phyloP scores from a whole-genome alignment of 208 protist species.

The Trichomonas vaginalis region DNA sequence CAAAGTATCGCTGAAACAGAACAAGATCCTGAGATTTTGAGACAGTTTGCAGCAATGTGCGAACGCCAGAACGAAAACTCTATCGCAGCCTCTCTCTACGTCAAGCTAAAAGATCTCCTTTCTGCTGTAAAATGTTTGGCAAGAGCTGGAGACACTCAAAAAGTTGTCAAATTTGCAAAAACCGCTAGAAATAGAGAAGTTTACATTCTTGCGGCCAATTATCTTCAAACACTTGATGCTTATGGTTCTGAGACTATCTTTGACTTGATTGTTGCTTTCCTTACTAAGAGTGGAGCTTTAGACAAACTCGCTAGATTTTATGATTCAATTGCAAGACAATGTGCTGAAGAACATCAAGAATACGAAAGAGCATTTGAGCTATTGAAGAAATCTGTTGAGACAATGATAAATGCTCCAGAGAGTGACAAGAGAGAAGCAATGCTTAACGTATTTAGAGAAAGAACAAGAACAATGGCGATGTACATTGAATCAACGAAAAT shows the following conservation, averaged over 20 bases:
- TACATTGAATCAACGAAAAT: neutral
- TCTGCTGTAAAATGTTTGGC: neutral
- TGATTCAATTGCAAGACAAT: neutral
- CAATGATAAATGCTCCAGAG: neutral
- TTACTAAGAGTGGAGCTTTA: neutral
- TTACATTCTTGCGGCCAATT: neutral
- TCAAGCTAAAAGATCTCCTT: neutral
- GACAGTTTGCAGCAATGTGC: neutral
- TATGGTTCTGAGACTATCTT: neutral
- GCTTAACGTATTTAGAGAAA: neutral
- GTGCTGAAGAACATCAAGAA: neutral
- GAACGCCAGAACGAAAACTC: neutral
- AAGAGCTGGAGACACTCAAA: neutral
- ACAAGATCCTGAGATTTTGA: neutral
- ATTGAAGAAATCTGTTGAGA: neutral
- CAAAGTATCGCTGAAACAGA: neutral
- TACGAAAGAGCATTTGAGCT: neutral
- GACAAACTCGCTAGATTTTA: neutral
- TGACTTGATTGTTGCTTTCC: neutral
- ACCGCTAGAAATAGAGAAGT: neutral
- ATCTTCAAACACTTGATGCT: neutral
- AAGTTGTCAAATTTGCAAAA: neutral
- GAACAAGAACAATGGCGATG: neutral
- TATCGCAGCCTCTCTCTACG: neutral
- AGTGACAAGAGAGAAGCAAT: neutral